Evolutionary conservation across 768 basidiomycete genomes (phyloP).

Genomic region (Mycena epipterygia): DNA sequence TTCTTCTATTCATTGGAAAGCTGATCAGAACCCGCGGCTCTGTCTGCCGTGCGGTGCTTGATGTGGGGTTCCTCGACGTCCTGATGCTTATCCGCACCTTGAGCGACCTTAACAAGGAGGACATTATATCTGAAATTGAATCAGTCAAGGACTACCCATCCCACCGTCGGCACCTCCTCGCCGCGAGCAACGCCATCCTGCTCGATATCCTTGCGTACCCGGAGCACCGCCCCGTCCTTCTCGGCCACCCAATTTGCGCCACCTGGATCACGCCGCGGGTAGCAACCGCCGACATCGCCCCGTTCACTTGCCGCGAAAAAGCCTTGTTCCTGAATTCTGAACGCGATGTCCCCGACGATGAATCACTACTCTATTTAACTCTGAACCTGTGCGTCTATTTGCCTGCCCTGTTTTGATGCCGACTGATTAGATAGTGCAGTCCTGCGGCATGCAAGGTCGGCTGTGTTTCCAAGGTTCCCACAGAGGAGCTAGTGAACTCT

Average conservation of each 20-base stretch:
- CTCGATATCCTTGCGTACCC: constrained; percentile 34
- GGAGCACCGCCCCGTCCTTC: constrained; percentile 15
- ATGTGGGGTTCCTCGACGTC: constrained; percentile 32
- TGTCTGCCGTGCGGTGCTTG: constrained; percentile 27
- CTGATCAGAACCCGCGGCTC: constrained; percentile 25
- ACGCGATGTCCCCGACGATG: constrained; percentile 24
- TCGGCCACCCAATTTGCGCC: constrained; percentile 25
- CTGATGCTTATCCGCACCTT: constrained; percentile 18
- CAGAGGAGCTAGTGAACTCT: background rate
- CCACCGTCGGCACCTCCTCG: constrained; percentile 10
- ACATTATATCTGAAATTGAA: constrained; percentile 5
- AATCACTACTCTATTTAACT: constrained; percentile 13
- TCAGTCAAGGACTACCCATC: background rate
- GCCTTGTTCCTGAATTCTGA: constrained; percentile 21
- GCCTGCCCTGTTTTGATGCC: background rate
- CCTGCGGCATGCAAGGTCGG: background rate
- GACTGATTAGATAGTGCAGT: background rate
- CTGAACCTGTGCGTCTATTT: constrained; percentile 26
- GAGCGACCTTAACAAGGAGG: constrained; percentile 9
- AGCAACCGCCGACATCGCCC: background rate
- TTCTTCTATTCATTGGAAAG: constrained; percentile 29
- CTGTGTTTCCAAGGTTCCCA: constrained; percentile 3
- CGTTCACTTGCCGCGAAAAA: constrained; percentile 26
- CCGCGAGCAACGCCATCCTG: constrained; percentile 22
- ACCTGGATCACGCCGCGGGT: constrained; percentile 9